Evolutionary conservation across 495 filamentous ascomycete species (phyloP), one percentile per base, ranked within the genome.

Genomic region (Hypoxylon fuscum): DNA sequence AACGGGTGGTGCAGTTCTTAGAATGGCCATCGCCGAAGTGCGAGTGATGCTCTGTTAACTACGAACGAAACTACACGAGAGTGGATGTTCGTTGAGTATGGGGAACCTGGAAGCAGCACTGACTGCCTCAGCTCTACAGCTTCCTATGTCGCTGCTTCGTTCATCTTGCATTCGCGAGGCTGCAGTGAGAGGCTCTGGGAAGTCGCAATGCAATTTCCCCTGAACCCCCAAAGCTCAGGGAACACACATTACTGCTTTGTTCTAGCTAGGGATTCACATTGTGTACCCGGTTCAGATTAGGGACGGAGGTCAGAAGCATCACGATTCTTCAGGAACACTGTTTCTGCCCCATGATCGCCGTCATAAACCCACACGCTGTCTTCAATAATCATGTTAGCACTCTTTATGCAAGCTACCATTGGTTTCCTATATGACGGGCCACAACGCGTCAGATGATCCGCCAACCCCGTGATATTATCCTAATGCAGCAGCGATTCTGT

Each of bases 321-420:
- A 53, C 21, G 49, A 53, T 32, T 53, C 49, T 25, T 53, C 27
- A 22, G 49, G 49, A 27, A 53, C 21, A 40, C 40, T 53, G 35
- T 7, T 8, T 41, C 38, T 38, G n/a, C 12, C 34, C 12, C 49
- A 21, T 20, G 32, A 18, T 40, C 34, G 12, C 35, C 49, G 25
- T 15, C 49, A 38, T 21, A 21, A 2, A 40, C 37, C 31, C 49
- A 34, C 14, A 12, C 17, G 9, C 49, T 34, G 9, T 53, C 49
- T 2, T 20, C 34, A 14, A 34, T 40, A 5, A 53, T 53, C 23
- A 20, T 53, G n/a, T n/a, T 53, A 4, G 49, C 49, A n/a, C 40
- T 53, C 9, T 53, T 34, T 12, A 53, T 53, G 49, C 49, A 53
- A 17, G 40, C 25, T 27, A 40, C 32, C 27, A 53, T 32, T 27